Evolutionary conservation across 169 alveolate genomes (phyloP).

Genomic region (Eimeria sp.): DNA sequence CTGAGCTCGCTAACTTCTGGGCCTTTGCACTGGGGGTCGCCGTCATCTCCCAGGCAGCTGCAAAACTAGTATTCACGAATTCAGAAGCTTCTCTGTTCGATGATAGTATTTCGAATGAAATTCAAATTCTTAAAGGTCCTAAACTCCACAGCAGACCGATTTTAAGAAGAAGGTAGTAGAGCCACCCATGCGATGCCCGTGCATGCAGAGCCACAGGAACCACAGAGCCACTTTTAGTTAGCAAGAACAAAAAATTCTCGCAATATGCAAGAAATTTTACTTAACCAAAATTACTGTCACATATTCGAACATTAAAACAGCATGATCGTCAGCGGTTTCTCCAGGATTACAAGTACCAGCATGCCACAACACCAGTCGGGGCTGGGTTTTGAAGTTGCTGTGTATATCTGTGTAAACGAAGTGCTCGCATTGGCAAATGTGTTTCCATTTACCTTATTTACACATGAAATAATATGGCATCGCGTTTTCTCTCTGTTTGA

Average conservation of each 20-base stretch:
- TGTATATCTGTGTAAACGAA: too few species aligned
- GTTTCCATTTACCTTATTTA: too few species aligned
- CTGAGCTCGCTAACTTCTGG: constrained; percentile 53
- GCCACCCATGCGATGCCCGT: background rate
- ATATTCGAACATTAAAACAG: background rate
- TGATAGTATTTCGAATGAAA: background rate
- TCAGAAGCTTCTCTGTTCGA: background rate
- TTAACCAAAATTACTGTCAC: background rate
- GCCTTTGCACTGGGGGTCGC: constrained; percentile 47
- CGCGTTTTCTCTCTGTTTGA: too few species aligned
- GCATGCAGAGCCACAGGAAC: background rate
- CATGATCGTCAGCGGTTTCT: background rate
- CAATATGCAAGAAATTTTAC: background rate
- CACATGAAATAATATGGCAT: too few species aligned
- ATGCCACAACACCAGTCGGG: too few species aligned
- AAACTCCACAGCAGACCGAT: background rate
- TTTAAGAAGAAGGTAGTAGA: background rate
- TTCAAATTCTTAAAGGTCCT: background rate
- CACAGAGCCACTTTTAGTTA: background rate
- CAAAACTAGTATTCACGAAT: background rate
- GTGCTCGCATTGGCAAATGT: too few species aligned
- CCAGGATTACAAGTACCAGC: background rate
- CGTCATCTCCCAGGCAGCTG: background rate
- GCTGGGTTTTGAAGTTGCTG: too few species aligned
- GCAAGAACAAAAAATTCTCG: too few species aligned